These are phyloP conservation scores for Cladophialophora psammophila DNA, from an alignment of 2,329 filamentous ascomycete genomes.

Conservation along the genomic window DNA sequence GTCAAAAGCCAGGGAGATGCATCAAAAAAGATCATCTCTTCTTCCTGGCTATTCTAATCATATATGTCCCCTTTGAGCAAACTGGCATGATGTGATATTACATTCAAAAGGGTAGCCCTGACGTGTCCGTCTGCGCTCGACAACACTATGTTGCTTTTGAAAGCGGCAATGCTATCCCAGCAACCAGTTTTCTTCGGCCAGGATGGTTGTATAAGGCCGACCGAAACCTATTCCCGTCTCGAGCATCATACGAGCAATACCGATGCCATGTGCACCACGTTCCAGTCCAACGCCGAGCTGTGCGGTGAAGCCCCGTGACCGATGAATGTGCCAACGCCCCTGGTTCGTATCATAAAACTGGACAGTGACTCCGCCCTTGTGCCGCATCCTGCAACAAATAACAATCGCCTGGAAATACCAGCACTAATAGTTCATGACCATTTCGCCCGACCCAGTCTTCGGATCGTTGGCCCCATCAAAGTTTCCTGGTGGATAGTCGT, in stretches of 20 bases:
- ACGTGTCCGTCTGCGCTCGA: background rate
- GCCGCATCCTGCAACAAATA: background rate
- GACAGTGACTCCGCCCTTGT: background rate
- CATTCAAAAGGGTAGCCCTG: background rate
- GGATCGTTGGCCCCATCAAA: conserved; percentile 43
- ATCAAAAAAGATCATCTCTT: background rate
- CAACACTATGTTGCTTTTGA: background rate
- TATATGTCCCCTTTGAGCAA: background rate
- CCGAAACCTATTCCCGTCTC: background rate
- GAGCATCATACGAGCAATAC: background rate
- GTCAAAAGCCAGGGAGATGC: background rate
- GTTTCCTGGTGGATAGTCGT: conserved; percentile 58
- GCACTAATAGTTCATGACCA: conserved; percentile 41
- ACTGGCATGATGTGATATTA: background rate
- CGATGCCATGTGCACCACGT: background rate
- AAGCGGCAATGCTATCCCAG: background rate
- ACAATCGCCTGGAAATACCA: background rate
- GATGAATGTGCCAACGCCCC: background rate
- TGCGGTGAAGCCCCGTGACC: background rate
- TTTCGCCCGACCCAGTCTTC: conserved; percentile 34
- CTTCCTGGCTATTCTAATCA: background rate
- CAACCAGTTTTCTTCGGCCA: background rate
- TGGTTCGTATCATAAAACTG: background rate
- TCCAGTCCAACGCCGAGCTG: background rate
- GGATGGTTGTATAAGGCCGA: background rate